Evolutionary conservation across 129 eudicot genomes (phyloP).

Genomic region (Escallonia rubra): DNA sequence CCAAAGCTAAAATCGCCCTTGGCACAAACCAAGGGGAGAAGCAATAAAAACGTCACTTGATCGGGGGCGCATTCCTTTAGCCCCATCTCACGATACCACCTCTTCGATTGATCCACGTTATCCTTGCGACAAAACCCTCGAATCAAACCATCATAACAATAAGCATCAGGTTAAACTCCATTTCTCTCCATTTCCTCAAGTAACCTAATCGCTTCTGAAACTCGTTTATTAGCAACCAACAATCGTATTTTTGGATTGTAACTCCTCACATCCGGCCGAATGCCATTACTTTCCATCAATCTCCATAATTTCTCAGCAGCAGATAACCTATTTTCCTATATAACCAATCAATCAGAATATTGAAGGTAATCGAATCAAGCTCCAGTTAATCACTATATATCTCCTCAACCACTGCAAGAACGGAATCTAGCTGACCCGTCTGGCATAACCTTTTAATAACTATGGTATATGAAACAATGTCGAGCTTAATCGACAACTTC

Average conservation of each 20-base stretch:
- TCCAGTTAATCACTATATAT: no score
- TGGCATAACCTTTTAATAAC: no score
- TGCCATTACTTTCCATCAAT: no score
- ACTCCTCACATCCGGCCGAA: no score
- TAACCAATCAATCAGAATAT: no score
- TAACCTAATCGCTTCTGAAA: slow-evolving; percentile 69
- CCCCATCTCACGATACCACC: slow-evolving; percentile 48
- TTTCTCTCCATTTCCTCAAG: slow-evolving; percentile 50
- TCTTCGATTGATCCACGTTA: slow-evolving; percentile 63
- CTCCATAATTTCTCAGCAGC: no score
- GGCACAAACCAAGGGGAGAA: slow-evolving; percentile 53
- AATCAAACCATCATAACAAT: slow-evolving; percentile 56
- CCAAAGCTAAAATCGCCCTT: slow-evolving; percentile 72
- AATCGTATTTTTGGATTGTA: slow-evolving; percentile 70
- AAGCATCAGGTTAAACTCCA: slow-evolving; percentile 64
- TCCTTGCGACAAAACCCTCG: slow-evolving; percentile 76
- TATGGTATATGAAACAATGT: no score
- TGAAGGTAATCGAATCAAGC: no score
- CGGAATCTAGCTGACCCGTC: no score
- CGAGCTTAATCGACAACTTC: no score
- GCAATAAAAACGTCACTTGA: slow-evolving; percentile 68
- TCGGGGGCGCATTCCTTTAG: slow-evolving; percentile 40
- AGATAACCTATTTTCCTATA: no score
- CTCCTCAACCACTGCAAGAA: no score
- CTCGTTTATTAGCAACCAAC: slow-evolving; percentile 69